phyloP scores from a whole-genome alignment of 768 basidiomycete genomes.

The Astraeus odoratus region DNA sequence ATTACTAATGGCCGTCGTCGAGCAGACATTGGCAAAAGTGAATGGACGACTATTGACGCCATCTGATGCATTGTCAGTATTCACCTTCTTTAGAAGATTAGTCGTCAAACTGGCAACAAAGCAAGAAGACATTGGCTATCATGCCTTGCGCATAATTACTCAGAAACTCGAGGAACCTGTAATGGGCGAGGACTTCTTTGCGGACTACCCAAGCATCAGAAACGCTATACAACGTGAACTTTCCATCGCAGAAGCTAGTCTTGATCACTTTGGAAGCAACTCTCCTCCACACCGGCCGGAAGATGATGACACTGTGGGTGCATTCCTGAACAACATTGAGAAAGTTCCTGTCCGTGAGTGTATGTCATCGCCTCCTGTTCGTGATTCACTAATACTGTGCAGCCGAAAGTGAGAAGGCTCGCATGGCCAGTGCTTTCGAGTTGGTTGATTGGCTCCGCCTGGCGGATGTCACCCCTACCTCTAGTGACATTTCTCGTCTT shows the following conservation, averaged over 20 bases:
- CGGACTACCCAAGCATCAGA: slow-evolving; percentile 28
- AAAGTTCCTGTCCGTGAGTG: slow-evolving; percentile 41
- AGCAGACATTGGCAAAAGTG: slow-evolving; percentile 70
- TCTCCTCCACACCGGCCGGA: background rate
- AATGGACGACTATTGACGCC: slow-evolving; percentile 44
- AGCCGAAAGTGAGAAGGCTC: slow-evolving; percentile 34
- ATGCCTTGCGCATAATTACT: slow-evolving; percentile 24
- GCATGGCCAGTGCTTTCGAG: slow-evolving; percentile 40
- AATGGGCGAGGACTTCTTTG: slow-evolving; percentile 22
- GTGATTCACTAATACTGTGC: background rate
- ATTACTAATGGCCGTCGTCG: slow-evolving; percentile 71
- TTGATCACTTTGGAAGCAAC: slow-evolving; percentile 25
- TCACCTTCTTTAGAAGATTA: slow-evolving; percentile 59
- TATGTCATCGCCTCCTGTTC: background rate
- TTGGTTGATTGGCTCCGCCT: slow-evolving; percentile 63
- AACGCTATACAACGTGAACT: slow-evolving; percentile 41
- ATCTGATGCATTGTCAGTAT: slow-evolving; percentile 57
- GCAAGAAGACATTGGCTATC: slow-evolving; percentile 35
- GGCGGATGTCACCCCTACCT: slow-evolving; percentile 26
- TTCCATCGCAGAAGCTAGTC: slow-evolving; percentile 30
- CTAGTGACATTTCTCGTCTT: slow-evolving; percentile 36
- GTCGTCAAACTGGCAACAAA: slow-evolving; percentile 51
- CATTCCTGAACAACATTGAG: slow-evolving; percentile 41
- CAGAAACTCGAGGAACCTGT: slow-evolving; percentile 33
- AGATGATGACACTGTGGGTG: slow-evolving; percentile 21